Conservation (phyloP, 306 rosid genomes). For the Cicer cuneatum region DNA sequence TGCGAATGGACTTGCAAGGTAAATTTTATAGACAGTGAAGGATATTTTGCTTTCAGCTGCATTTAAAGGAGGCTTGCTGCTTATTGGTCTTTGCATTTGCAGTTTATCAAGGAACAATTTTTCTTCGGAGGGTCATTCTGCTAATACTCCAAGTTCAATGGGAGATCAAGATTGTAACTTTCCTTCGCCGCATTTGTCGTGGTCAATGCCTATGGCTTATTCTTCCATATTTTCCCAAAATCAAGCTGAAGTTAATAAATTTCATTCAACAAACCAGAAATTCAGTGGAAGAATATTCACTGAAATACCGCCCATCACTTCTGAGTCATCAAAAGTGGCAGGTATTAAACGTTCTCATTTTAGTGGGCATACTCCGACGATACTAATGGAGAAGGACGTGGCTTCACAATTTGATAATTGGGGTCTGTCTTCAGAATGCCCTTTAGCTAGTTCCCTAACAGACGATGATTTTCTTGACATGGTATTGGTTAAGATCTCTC, state of each 20-base stretch:
- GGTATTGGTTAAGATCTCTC: constrained; percentile 52
- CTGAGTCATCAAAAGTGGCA: constrained; percentile 49
- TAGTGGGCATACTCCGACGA: constrained; percentile 45
- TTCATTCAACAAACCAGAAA: constrained; percentile 56
- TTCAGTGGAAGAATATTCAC: constrained; percentile 46
- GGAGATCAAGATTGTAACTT: constrained; percentile 54
- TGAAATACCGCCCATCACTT: constrained; percentile 45
- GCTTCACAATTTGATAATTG: constrained; percentile 55
- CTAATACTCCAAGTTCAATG: constrained; percentile 54
- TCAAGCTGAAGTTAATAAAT: constrained; percentile 56
- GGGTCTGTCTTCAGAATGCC: constrained; percentile 64
- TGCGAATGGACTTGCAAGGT: constrained; percentile 54
- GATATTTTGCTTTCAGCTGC: constrained; percentile 17
- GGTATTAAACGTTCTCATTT: constrained; percentile 50
- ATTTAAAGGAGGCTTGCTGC: constrained; percentile 34
- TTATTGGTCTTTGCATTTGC: constrained; percentile 49
- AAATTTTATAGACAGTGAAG: constrained; percentile 40
- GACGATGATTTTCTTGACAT: constrained; percentile 82
- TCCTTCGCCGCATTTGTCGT: constrained; percentile 49
- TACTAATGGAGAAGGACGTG: constrained; percentile 50
- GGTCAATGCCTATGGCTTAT: constrained; percentile 67
- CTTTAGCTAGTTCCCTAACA: constrained; percentile 59
- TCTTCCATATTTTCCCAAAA: constrained; percentile 58
- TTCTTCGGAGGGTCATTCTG: constrained; percentile 56
- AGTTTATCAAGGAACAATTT: constrained; percentile 54